Conservation (phyloP, 129 eudicot species). For the Flaveria sonorensis region DNA sequence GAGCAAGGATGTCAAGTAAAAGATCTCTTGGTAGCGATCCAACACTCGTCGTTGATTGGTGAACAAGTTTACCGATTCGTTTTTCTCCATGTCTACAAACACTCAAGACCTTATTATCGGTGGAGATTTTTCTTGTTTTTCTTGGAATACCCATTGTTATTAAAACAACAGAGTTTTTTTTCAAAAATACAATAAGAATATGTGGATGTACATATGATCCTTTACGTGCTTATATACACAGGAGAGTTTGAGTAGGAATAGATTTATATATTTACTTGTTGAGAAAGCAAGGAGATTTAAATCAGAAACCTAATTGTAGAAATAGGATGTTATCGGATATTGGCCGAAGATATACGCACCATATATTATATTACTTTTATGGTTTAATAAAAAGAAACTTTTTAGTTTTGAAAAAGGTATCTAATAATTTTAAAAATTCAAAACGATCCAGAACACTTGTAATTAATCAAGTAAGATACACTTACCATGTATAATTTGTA, state of each 20-base stretch:
- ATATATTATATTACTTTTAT: neutral
- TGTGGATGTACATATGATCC: neutral
- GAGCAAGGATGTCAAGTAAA: conserved; percentile 13
- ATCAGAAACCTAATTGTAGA: neutral
- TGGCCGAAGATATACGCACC: neutral
- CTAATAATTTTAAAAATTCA: neutral
- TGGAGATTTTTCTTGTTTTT: neutral
- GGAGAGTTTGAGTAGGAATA: neutral
- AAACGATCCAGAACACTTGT: neutral
- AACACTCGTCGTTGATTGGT: neutral
- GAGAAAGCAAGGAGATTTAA: neutral
- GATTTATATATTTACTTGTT: neutral
- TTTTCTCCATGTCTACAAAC: neutral
- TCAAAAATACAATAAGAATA: neutral
- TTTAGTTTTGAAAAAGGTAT: neutral
- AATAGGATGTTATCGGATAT: neutral
- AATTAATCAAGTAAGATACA: neutral
- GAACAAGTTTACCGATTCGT: conserved; percentile 5
- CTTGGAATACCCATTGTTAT: conserved; percentile 21
- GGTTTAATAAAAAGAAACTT: neutral
- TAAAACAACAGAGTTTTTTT: neutral
- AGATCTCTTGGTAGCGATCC: conserved; percentile 28
- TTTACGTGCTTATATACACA: neutral
- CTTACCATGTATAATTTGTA: neutral
- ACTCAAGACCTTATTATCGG: neutral